Base-by-base conservation (phyloP, 2,329 filamentous ascomycete species). In the Escovopsis weberi region DNA sequence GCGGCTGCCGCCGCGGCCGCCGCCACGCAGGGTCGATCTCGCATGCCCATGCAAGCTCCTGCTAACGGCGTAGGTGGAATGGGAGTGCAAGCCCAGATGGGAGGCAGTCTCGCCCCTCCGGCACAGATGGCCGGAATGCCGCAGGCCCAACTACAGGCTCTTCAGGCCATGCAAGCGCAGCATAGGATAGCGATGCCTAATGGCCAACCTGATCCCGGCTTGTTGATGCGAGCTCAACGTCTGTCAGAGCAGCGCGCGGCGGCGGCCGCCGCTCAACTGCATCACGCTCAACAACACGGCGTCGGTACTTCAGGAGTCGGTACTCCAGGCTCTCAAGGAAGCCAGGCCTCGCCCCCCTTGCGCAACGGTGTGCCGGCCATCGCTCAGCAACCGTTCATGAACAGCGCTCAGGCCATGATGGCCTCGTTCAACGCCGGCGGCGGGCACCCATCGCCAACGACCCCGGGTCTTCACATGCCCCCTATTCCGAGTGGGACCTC, bases 141-240 rank as follows among this genome's bases (percentile, higher is more conserved):
- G 33, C 80, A 84, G 55, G 78, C 81, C 23, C 82, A 82, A 49
- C 72, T 85, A 65, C 79, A 82, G 52, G 69, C 70, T 12, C 50
- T 64, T 50, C 65, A 72, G 47, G 66, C 64, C 15, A 46, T 46
- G 39, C 45, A 46, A 34, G 45, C 42, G 18, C 72, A 81, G 48
- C 69, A 75, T 42, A 72, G 80, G 43, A 72, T 85, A 65, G 72
- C 76, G 2, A 59, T 61, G 50, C 57, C 59, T 2, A 60, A 59
- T 33, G 55, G 58, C 35, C 58, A 58, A 34, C 56, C 74, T 3
- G 73, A 78, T 46, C 63, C 73, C 26, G 69, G 68, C 43, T 59
- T 79, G 38, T 68, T 79, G 50, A 64, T 80, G 51, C 78, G 82
- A 52, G 74, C 78, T 12, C 76, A 78, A 43, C 74, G 76, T 37